phyloP scores from a whole-genome alignment of 257 asterid species.

The Nicotiana otophora region DNA sequence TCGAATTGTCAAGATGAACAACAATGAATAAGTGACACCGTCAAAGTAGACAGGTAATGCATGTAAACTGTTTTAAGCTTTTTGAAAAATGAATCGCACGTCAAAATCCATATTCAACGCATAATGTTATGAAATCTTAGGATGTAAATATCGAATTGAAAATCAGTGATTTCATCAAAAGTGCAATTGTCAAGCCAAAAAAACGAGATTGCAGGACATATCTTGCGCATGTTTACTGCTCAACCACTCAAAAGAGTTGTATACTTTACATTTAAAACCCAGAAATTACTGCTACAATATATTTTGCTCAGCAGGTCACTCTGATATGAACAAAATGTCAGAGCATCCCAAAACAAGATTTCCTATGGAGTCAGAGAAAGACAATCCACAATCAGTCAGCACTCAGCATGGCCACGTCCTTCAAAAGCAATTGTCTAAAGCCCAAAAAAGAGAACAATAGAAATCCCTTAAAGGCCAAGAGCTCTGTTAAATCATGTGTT shows the following conservation, averaged over 20 bases:
- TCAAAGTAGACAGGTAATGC: background rate
- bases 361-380: background rate
- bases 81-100: background rate
- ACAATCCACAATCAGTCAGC: too few relatives aligned
- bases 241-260: background rate
- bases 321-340: background rate
- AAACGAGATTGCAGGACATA: background rate
- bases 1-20: background rate
- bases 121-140: background rate
- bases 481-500: conserved; percentile 1
- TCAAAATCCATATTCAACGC: background rate
- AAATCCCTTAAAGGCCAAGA: background rate
- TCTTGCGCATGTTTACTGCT: background rate
- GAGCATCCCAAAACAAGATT: background rate
- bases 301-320: background rate
- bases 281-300: background rate
- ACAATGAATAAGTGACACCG: background rate
- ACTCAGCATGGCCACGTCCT: background rate
- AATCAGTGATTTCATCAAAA: background rate
- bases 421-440: background rate
- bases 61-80: background rate
- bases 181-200: background rate
- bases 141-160: background rate
- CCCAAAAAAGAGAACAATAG: background rate
- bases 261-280: conserved; percentile 6